Evolutionary conservation across 768 basidiomycete genomes (phyloP).

Genomic region (Boletales sp.): DNA sequence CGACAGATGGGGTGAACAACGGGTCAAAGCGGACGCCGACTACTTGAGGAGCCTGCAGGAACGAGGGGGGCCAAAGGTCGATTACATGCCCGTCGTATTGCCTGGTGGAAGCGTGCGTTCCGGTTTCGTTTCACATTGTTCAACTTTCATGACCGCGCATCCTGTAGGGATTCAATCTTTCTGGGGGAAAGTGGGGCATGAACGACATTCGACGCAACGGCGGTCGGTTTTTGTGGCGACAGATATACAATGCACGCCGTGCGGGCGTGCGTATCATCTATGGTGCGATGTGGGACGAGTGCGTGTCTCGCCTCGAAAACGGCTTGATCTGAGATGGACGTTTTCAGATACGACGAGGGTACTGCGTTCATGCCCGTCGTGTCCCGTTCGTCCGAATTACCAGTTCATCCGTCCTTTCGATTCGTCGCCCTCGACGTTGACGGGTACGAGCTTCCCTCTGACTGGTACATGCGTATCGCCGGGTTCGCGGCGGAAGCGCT

Average conservation of each 20-base stretch:
- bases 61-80: conserved; percentile 49
- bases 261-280: conserved; percentile 66
- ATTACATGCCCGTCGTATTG: conserved; percentile 81
- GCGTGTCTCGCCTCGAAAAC: conserved; percentile 10
- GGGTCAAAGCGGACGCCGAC: conserved; percentile 62
- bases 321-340: too few species aligned
- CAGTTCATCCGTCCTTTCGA: conserved; percentile 52
- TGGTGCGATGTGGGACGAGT: conserved; percentile 90
- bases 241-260: conserved; percentile 64
- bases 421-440: conserved; percentile 78
- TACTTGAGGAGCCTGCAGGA: conserved; percentile 50
- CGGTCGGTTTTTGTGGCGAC: conserved; percentile 76
- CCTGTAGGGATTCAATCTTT: conserved; percentile 63
- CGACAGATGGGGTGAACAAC: conserved; percentile 58
- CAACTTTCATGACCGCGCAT: not conserved
- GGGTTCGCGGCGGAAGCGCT: conserved; percentile 70
- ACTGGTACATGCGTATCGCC: conserved; percentile 84
- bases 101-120: conserved; percentile 76
- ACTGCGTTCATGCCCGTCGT: conserved; percentile 79
- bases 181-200: conserved; percentile 65
- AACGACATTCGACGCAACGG: conserved; percentile 72
- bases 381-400: conserved; percentile 53
- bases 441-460: conserved; percentile 70
- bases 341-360: conserved; percentile 73
- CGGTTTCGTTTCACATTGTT: not conserved